phyloP scores from a whole-genome alignment of 1,284 basidiomycete species.

The Takashimella koratensis region DNA sequence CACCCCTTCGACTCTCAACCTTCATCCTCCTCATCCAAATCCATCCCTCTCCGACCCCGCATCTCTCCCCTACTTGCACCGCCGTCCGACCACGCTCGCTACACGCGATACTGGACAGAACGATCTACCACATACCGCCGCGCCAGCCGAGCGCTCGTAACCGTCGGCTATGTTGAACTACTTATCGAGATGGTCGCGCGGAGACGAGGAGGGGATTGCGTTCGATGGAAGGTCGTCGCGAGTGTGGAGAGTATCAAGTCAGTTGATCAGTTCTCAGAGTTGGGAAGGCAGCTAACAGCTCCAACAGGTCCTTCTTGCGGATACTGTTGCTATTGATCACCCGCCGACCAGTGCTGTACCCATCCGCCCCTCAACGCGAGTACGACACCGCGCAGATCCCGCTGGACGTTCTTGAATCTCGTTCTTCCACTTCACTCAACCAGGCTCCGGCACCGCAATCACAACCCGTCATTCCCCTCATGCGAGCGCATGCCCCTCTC shows the following conservation, averaged over 20 bases:
- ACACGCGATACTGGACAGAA: conserved; percentile 76
- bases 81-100: conserved; percentile 50
- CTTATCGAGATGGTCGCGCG: conserved; percentile 82
- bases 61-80: conserved; percentile 34
- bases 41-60: conserved; percentile 2
- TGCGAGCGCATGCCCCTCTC: conserved; percentile 58
- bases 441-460: not conserved
- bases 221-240: conserved; percentile 67
- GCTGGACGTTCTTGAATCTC: conserved; percentile 39
- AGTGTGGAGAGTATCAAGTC: conserved; percentile 76
- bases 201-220: conserved; percentile 55
- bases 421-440: not conserved
- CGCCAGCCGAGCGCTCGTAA: conserved; percentile 66
- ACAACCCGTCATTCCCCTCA: conserved; percentile 16
- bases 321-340: conserved; percentile 68
- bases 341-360: conserved; percentile 65
- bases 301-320: conserved; percentile 64
- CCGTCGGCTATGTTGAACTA: conserved; percentile 73
- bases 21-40: conserved; percentile 63
- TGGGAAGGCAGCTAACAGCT: too few relatives aligned
- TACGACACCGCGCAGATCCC: conserved; percentile 69
- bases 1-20: conserved; percentile 55
- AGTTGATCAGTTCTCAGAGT: conserved; percentile 36
- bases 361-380: conserved; percentile 77
- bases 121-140: conserved; percentile 66